phyloP scores from a whole-genome alignment of 495 filamentous ascomycete species.

The Annulohypoxylon nitens region DNA sequence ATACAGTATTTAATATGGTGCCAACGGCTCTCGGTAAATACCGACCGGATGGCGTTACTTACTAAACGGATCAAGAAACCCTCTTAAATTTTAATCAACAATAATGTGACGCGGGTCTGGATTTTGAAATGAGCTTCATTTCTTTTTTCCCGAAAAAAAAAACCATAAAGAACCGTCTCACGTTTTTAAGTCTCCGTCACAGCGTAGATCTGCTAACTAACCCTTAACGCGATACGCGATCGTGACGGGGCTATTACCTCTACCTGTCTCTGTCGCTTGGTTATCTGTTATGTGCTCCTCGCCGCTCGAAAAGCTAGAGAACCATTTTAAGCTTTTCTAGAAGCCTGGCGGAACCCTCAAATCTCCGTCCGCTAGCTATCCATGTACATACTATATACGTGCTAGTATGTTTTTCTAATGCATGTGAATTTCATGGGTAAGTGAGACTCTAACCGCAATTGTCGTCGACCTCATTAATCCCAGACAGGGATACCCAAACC shows the following conservation, averaged over 20 bases:
- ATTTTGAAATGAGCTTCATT: conserved; percentile 46
- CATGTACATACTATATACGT: conserved; percentile 6
- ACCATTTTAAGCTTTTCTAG: conserved; percentile 45
- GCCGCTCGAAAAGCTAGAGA: conserved; percentile 13
- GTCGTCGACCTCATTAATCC: conserved; percentile 22
- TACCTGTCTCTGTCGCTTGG: neutral
- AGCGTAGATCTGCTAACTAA: neutral
- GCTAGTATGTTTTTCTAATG: conserved; percentile 16
- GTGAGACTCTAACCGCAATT: conserved; percentile 29
- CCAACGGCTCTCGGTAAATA: conserved; percentile 17
- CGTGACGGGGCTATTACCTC: conserved; percentile 10
- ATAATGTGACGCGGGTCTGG: conserved; percentile 42
- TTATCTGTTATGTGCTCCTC: neutral
- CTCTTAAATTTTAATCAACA: conserved; percentile 33
- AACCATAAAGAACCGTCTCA: neutral
- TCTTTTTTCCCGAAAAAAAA: conserved; percentile 21
- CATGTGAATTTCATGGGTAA: conserved; percentile 29
- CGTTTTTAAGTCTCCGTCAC: neutral
- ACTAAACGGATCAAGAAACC: conserved; percentile 18
- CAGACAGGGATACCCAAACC: conserved; percentile 26
- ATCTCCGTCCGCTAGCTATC: conserved; percentile 32
- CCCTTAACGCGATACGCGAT: conserved; percentile 10
- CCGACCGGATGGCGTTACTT: conserved; percentile 6
- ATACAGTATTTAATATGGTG: neutral
- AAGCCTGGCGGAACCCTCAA: conserved; percentile 44